Evolutionary conservation across 2,329 filamentous ascomycete species (phyloP).

Genomic region (Plenodomus tracheiphilus): DNA sequence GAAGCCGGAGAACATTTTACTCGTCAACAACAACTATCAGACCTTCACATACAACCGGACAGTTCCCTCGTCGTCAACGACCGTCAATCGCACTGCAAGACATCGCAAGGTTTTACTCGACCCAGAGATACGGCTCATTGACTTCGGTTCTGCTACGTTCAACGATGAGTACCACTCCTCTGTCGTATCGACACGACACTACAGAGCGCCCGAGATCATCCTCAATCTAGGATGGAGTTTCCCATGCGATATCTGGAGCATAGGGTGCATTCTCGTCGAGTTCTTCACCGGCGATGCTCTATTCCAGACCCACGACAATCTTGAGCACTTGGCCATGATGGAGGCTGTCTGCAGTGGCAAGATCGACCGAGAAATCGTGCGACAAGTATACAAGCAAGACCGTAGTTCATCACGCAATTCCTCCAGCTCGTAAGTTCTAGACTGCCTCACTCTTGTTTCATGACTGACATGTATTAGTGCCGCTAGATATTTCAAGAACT

Average conservation of each 20-base stretch:
- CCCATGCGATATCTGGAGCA: slow-evolving; percentile 71
- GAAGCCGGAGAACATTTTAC: slow-evolving; percentile 69
- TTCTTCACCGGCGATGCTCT: slow-evolving; percentile 70
- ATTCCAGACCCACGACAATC: slow-evolving; percentile 70
- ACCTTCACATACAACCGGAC: slow-evolving; percentile 71
- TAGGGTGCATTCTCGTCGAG: slow-evolving; percentile 69
- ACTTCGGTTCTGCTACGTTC: slow-evolving; percentile 70
- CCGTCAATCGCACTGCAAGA: slow-evolving; percentile 60
- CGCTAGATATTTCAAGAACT: slow-evolving; percentile 58
- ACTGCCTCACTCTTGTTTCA: not conserved
- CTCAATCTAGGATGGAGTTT: slow-evolving; percentile 70
- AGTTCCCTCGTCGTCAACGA: slow-evolving; percentile 66
- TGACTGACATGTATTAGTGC: slow-evolving; percentile 38
- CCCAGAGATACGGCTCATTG: slow-evolving; percentile 68
- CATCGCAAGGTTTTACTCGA: slow-evolving; percentile 66
- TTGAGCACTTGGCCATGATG: slow-evolving; percentile 72
- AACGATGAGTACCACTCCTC: slow-evolving; percentile 71
- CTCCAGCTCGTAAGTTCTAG: slow-evolving; percentile 56
- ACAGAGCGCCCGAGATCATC: slow-evolving; percentile 69
- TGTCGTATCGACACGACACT: slow-evolving; percentile 68
- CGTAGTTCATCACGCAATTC: slow-evolving; percentile 55
- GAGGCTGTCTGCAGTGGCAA: slow-evolving; percentile 62
- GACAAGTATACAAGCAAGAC: slow-evolving; percentile 55
- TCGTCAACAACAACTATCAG: slow-evolving; percentile 67
- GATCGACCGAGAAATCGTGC: slow-evolving; percentile 59